Evolutionary conservation across 352 stramenopile genomes (phyloP).

Genomic region (Thalassiosira ordinaria): DNA sequence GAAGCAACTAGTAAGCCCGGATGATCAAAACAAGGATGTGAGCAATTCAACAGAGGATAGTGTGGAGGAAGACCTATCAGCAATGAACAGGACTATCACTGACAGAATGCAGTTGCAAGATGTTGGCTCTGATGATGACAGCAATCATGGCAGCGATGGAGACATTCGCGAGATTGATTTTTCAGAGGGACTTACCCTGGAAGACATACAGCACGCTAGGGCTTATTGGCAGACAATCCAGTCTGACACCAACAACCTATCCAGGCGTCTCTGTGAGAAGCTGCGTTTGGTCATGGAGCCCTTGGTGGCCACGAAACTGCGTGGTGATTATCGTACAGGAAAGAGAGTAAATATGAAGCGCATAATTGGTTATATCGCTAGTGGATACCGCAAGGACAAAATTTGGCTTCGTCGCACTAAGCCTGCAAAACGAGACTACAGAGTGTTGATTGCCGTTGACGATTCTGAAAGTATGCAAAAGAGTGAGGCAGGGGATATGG

Average conservation of each 20-base stretch:
- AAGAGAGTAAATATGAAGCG: slow-evolving; percentile 99
- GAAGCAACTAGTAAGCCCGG: slow-evolving; percentile 29
- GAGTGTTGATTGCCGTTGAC: slow-evolving; percentile 99
- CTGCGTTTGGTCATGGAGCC: slow-evolving; percentile 98
- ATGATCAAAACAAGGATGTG: slow-evolving; percentile 62
- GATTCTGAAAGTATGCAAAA: slow-evolving; percentile 99
- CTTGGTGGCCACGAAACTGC: slow-evolving; percentile 96
- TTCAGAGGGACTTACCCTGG: slow-evolving; percentile 51
- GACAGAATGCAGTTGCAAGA: slow-evolving; percentile 83
- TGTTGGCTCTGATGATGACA: slow-evolving; percentile 30
- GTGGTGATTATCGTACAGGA: slow-evolving; percentile 98
- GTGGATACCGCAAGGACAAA: slow-evolving; percentile 99
- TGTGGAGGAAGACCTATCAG: slow-evolving; percentile 78
- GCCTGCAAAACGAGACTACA: slow-evolving; percentile 97
- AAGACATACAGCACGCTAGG: slow-evolving; percentile 64
- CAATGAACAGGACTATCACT: slow-evolving; percentile 53
- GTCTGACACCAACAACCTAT: slow-evolving; percentile 90
- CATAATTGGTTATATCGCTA: slow-evolving; percentile 99
- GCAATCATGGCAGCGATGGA: slow-evolving; percentile 32
- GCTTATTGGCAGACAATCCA: slow-evolving; percentile 92
- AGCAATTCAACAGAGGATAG: slow-evolving; percentile 66
- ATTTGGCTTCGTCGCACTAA: slow-evolving; percentile 99
- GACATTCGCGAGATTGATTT: slow-evolving; percentile 81
- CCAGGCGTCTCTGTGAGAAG: slow-evolving; percentile 97
- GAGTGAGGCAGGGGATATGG: slow-evolving; percentile 93